Evolutionary conservation across 1,284 basidiomycete species (phyloP), one percentile per base, ranked within the genome.

Genomic region (Chiua sp.): DNA sequence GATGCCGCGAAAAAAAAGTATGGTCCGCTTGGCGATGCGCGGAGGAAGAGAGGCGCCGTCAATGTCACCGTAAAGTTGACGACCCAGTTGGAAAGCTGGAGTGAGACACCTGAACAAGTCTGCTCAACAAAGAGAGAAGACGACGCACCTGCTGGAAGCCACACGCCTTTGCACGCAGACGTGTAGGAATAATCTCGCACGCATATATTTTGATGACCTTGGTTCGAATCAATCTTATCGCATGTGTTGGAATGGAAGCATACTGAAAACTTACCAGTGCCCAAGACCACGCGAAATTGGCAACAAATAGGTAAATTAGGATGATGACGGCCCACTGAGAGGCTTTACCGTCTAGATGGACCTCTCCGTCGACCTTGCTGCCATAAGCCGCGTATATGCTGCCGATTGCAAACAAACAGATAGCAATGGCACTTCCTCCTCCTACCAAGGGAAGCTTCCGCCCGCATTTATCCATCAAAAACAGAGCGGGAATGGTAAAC

Each of bases 1-100:
- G 75, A 78, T 28, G 66, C 67, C 44, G 79, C 78, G 55, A 82
- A 85, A 57, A 82, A 68, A 66, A 84, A 84, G 66, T 84, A 85
- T 1, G 81, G 79, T 4, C 79, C 81, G 1, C 73, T 82, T 7
- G 75, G 73, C 7, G 78, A 80, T 39, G 71, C 65, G 3, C 76
- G 72, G 46, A 85, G 77, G 72, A 83, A 84, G 18, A 80, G 69
- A 12, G 81, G 81, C 3, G 81, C 80, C 11, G 80, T 75, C 64
- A 80, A 74, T 10, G 82, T 80, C 51, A 83, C 77, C 42, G 73
- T 60, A 62, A 78, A 81, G 68, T 83, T 83, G 22, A 81, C 72
- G n/a, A 74, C 50, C 64, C 63, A 67, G 56, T 66, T 65, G 13
- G 63, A 59, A 50, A 69, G 62, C 65, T 66, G 53, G 33, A 56